Percentiles rank a stretch among this genome's conserved stretches.
Evolutionary conservation across 495 filamentous ascomycete species (phyloP).

Genomic region (Penicillium bialowiezense): DNA sequence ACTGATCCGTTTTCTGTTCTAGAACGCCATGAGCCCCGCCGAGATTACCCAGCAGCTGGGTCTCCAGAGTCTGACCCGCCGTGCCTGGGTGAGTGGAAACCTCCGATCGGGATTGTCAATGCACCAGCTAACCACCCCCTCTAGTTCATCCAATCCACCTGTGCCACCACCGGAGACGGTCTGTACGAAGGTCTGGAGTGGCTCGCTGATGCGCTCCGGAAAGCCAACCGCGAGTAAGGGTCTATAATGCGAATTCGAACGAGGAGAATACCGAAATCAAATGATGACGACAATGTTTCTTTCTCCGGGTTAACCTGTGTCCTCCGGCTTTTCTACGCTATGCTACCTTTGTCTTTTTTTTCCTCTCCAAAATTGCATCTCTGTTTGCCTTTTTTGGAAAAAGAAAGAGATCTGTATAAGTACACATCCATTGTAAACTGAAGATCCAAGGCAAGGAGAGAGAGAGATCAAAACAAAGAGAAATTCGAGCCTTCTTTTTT

Average conservation of each 20-base stretch:
- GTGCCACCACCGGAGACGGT: conserved; percentile 98
- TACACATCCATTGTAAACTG: conserved; percentile 8
- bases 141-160: conserved; percentile 99
- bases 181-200: conserved; percentile 99
- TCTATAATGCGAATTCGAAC: conserved; percentile 31
- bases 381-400: conserved; percentile 13
- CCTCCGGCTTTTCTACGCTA: conserved; percentile 36
- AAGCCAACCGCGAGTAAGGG: conserved; percentile 78
- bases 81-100: conserved; percentile 82
- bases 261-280: conserved; percentile 39
- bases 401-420: conserved; percentile 9
- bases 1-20: conserved; percentile 16
- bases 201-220: conserved; percentile 92
- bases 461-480: conserved; percentile 1
- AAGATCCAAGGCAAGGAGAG: conserved; percentile 3
- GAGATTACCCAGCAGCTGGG: conserved; percentile 99
- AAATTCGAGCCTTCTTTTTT: not conserved
- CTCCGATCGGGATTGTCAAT: not conserved
- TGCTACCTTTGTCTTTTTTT: conserved; percentile 41
- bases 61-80: conserved; percentile 95
- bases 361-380: conserved; percentile 33
- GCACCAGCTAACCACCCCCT: conserved; percentile 17
- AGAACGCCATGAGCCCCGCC: conserved; percentile 99
- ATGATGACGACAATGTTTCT: conserved; percentile 41
- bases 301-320: conserved; percentile 12